phyloP scores from a whole-genome alignment of 805 yeast species.

The Saccharomycopsis selenospora region DNA sequence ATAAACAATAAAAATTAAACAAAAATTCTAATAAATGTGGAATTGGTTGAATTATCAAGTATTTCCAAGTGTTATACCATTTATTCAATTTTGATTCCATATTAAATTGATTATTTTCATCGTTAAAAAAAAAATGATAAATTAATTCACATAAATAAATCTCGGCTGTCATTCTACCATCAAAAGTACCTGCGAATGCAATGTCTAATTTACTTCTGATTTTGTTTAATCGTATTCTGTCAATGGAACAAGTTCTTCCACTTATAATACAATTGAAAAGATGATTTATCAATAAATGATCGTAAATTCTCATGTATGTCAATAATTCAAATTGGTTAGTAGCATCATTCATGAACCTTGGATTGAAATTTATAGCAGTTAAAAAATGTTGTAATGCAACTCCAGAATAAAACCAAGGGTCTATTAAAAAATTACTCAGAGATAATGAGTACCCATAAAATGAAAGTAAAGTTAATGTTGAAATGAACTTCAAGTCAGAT shows the following conservation, averaged over 20 bases:
- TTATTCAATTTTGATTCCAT: slow-evolving; percentile 29
- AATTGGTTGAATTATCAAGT: slow-evolving; percentile 46
- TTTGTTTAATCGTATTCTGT: slow-evolving; percentile 40
- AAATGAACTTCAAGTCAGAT: slow-evolving; percentile 40
- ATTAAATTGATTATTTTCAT: slow-evolving; percentile 15
- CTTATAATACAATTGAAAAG: slow-evolving; percentile 43
- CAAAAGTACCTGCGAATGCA: slow-evolving; percentile 48
- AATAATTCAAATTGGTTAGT: slow-evolving; percentile 37
- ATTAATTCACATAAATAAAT: slow-evolving; percentile 28
- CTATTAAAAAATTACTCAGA: slow-evolving; percentile 34
- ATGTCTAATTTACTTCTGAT: slow-evolving; percentile 40
- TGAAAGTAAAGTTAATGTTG: slow-evolving; percentile 42
- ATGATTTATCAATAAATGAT: slow-evolving; percentile 46
- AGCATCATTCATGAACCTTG: slow-evolving; percentile 19
- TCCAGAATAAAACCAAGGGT: slow-evolving; percentile 47
- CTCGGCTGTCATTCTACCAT: slow-evolving; percentile 53
- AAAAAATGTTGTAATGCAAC: slow-evolving; percentile 42
- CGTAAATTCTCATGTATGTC: slow-evolving; percentile 45
- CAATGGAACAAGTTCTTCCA: slow-evolving; percentile 43
- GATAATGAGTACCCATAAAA: slow-evolving; percentile 44
- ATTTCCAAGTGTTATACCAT: slow-evolving; percentile 50
- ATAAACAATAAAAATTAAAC: slow-evolving; percentile 41
- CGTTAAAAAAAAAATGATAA: slow-evolving; percentile 16
- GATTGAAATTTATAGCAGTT: slow-evolving; percentile 27
- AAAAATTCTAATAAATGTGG: slow-evolving; percentile 51